Conservation (phyloP, 1,284 basidiomycete genomes). For the Kalmanozyma brasiliensis region DNA sequence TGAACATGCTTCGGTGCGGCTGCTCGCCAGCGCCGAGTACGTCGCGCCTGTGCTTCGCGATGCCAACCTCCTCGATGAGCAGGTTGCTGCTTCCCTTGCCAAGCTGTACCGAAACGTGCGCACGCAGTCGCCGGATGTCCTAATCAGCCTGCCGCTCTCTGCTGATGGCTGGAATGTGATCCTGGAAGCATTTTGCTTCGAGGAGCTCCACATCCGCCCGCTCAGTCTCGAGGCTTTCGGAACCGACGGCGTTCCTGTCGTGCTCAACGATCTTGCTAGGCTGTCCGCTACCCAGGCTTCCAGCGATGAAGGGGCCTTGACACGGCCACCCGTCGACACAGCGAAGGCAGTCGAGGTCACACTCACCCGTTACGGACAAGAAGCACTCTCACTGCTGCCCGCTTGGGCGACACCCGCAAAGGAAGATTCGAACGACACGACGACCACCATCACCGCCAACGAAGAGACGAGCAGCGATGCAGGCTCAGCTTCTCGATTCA, state of each 20-base stretch:
- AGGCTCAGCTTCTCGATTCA: conserved; percentile 17
- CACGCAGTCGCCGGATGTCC: conserved; percentile 14
- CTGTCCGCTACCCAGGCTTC: conserved; percentile 16
- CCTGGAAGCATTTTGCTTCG: conserved; percentile 48
- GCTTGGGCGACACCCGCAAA: conserved; percentile 27
- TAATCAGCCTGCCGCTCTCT: conserved; percentile 28
- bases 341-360: conserved; percentile 21
- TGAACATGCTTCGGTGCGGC: conserved; percentile 16
- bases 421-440: too few relatives aligned
- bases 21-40: conserved; percentile 41
- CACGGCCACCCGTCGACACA: conserved; percentile 13
- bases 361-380: conserved; percentile 31
- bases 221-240: conserved; percentile 43
- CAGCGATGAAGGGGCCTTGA: background rate
- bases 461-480: conserved; percentile 21
- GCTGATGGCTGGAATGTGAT: conserved; percentile 33
- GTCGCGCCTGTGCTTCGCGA: conserved; percentile 35
- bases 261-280: conserved; percentile 32
- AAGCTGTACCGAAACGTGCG: conserved; percentile 37
- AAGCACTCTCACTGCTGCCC: conserved; percentile 30
- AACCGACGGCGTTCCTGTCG: conserved; percentile 33
- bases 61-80: conserved; percentile 40
- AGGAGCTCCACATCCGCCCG: conserved; percentile 37
- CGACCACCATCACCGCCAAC: background rate
- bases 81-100: conserved; percentile 29